Percentiles rank a stretch among this genome's conserved stretches.
These are phyloP conservation scores for Casuarina equisetifolia DNA, from an alignment of 306 rosid genomes.

Conservation along the genomic window DNA sequence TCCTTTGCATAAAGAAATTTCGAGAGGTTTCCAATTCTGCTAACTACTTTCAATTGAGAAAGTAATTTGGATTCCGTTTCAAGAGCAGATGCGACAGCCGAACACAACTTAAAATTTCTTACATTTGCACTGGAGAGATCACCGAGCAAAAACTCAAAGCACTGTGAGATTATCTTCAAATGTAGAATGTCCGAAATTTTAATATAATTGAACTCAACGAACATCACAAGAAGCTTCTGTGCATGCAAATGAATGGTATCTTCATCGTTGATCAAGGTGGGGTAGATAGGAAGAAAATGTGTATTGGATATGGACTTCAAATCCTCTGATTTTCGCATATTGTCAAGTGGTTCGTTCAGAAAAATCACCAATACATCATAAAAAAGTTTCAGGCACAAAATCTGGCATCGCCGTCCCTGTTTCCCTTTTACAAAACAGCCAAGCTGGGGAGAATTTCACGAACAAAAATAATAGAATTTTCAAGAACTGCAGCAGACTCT, in stretches of 20 bases:
- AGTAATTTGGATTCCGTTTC: conserved; percentile 94
- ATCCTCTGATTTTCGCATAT: conserved; percentile 32
- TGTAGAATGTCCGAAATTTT: no score
- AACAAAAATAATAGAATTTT: no score
- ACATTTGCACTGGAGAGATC: conserved; percentile 76
- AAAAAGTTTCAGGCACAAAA: conserved; percentile 84
- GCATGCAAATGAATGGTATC: conserved; percentile 92
- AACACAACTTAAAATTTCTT: conserved; percentile 76
- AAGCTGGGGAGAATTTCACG: no score
- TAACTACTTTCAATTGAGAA: conserved; percentile 23
- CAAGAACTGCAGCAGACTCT: conserved; percentile 41
- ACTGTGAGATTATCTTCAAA: no score
- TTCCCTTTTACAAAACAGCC: conserved; percentile 84
- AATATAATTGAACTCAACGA: no score
- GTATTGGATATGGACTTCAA: conserved; percentile 65
- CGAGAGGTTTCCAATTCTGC: no score
- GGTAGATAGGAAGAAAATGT: conserved; percentile 87
- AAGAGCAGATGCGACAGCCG: conserved; percentile 86
- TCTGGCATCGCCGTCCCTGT: conserved; percentile 96
- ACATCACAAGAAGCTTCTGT: conserved; percentile 39
- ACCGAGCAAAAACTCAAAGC: no score
- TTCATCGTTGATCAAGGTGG: conserved; percentile 84
- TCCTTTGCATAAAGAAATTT: no score
- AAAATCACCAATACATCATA: conserved; percentile 79
- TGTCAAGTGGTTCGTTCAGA: conserved; percentile 57